Percentiles rank a stretch among this genome's conserved stretches.
These are phyloP conservation scores for Scleroderma bovista DNA, from an alignment of 768 basidiomycete species.

Conservation along the genomic window DNA sequence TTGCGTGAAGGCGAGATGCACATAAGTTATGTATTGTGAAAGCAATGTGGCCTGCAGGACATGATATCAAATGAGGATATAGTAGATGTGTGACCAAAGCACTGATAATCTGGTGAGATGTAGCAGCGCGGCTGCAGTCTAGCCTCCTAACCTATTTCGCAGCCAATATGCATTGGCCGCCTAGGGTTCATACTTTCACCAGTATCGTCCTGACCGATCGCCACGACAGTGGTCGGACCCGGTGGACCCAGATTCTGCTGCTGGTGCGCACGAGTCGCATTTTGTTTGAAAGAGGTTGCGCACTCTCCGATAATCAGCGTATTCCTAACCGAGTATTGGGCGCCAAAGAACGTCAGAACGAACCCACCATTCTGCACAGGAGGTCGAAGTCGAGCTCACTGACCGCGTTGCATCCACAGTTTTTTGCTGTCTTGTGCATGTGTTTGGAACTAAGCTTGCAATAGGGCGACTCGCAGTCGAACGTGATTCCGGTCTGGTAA, in stretches of 20 bases:
- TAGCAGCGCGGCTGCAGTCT: background rate
- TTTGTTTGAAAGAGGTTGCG: slow-evolving; percentile 61
- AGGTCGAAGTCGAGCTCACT: background rate
- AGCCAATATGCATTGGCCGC: no score
- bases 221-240: slow-evolving; percentile 29
- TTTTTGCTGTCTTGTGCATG: slow-evolving; percentile 51
- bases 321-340: slow-evolving; percentile 23
- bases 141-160: slow-evolving; percentile 1
- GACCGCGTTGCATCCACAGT: slow-evolving; percentile 51
- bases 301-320: slow-evolving; percentile 48
- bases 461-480: slow-evolving; percentile 46
- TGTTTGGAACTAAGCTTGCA: slow-evolving; percentile 56
- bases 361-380: background rate
- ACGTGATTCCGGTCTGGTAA: slow-evolving; percentile 56
- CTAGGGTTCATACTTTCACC: slow-evolving; percentile 11
- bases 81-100: background rate
- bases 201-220: slow-evolving; percentile 20
- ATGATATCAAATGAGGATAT: background rate
- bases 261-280: slow-evolving; percentile 54
- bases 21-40: slow-evolving; percentile 4
- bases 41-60: slow-evolving; percentile 1
- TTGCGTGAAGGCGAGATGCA: background rate
- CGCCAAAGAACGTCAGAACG: background rate
- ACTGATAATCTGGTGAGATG: background rate
- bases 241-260: slow-evolving; percentile 1